phyloP scores from a whole-genome alignment of 2,329 filamentous ascomycete genomes.

The Penicillium sp. region DNA sequence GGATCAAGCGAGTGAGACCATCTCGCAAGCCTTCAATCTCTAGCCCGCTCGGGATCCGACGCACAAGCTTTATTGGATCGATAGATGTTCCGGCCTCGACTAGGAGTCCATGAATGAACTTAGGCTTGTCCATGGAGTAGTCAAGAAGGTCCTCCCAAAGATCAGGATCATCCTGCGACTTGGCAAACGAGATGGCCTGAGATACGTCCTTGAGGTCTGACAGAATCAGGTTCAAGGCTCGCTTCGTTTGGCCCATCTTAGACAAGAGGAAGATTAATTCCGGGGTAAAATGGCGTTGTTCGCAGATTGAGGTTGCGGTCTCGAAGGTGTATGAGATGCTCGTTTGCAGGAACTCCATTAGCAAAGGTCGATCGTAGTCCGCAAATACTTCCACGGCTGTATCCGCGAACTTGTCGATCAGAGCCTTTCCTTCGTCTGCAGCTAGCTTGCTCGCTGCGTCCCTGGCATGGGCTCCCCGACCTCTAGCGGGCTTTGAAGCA shows the following conservation, averaged over 20 bases:
- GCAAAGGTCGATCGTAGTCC: conserved; percentile 72
- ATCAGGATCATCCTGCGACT: conserved; percentile 87
- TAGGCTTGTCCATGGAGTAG: conserved; percentile 97
- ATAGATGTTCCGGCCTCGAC: conserved; percentile 94
- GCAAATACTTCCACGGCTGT: conserved; percentile 84
- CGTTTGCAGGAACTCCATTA: conserved; percentile 84
- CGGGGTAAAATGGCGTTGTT: conserved; percentile 75
- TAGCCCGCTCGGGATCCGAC: conserved; percentile 86
- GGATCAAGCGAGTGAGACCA: conserved; percentile 85
- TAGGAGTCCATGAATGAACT: conserved; percentile 86
- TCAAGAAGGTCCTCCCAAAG: conserved; percentile 93
- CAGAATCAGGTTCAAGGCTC: conserved; percentile 88
- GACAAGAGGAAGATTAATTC: conserved; percentile 96
- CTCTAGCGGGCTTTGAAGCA: conserved; percentile 35
- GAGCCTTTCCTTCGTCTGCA: conserved; percentile 59
- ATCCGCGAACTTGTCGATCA: conserved; percentile 87
- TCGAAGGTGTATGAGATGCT: conserved; percentile 90
- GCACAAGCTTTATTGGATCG: conserved; percentile 85
- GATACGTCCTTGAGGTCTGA: conserved; percentile 88
- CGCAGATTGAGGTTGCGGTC: conserved; percentile 70
- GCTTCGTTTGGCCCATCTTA: conserved; percentile 91
- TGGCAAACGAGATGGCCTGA: conserved; percentile 91
- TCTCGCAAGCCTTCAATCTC: conserved; percentile 89
- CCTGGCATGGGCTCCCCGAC: conserved; percentile 38
- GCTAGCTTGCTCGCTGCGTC: conserved; percentile 51